These are phyloP conservation scores for Cordia subcordata DNA, from an alignment of 257 asterid species.

Conservation along the genomic window DNA sequence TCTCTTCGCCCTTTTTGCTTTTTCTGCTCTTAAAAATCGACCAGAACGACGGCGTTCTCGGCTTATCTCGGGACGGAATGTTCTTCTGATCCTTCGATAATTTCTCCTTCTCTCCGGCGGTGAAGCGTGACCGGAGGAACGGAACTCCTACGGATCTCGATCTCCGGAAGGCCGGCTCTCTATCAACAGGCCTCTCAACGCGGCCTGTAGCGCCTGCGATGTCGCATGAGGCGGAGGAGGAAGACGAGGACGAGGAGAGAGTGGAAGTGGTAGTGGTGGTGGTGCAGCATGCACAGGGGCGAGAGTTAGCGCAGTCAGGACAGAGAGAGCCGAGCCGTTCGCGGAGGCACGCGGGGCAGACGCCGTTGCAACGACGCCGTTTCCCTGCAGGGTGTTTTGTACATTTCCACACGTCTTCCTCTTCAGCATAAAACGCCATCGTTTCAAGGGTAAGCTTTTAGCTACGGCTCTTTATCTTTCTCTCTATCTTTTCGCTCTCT, in stretches of 20 bases:
- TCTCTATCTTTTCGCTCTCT: background rate
- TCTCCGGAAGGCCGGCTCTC: constrained; percentile 48
- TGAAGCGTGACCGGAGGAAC: constrained; percentile 36
- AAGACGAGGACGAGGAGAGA: constrained; percentile 39
- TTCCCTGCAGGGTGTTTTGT: constrained; percentile 72
- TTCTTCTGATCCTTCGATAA: background rate
- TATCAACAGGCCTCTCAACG: constrained; percentile 28
- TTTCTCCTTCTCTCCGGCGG: constrained; percentile 8
- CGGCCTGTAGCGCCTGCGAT: constrained; percentile 18
- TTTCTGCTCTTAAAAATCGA: constrained; percentile 26
- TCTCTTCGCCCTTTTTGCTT: constrained; percentile 1
- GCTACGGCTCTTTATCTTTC: background rate
- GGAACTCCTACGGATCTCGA: constrained; percentile 76
- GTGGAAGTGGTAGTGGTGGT: constrained; percentile 37
- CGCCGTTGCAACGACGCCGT: constrained; percentile 47
- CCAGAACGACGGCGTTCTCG: constrained; percentile 40
- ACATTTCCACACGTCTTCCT: constrained; percentile 72
- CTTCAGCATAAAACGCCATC: constrained; percentile 48
- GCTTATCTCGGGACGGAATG: constrained; percentile 2
- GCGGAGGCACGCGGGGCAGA: constrained; percentile 79
- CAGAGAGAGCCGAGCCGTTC: constrained; percentile 70
- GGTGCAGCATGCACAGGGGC: constrained; percentile 66
- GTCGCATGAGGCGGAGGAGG: constrained; percentile 20
- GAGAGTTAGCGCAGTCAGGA: constrained; percentile 59
- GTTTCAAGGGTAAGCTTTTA: background rate